phyloP scores from a whole-genome alignment of 805 yeast species.

The Wickerhamomyces queroliae region DNA sequence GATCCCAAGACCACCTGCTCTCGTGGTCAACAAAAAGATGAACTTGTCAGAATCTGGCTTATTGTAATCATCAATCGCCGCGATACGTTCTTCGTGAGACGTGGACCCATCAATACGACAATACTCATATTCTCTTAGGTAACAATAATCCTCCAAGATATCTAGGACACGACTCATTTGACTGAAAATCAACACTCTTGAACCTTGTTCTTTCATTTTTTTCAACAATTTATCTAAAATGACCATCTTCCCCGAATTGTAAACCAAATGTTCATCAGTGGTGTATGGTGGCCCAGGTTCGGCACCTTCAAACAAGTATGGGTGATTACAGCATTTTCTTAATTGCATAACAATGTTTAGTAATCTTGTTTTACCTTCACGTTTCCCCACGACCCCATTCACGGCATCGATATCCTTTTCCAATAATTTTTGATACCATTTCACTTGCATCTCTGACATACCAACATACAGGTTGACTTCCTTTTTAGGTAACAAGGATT shows the following conservation, averaged over 20 bases:
- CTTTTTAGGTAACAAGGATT: conserved; percentile 81
- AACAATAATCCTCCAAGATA: conserved; percentile 89
- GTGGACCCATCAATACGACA: conserved; percentile 94
- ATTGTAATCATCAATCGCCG: conserved; percentile 90
- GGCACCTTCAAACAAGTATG: conserved; percentile 97
- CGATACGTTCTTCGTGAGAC: conserved; percentile 85
- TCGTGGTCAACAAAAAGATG: conserved; percentile 79
- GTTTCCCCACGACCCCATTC: conserved; percentile 90
- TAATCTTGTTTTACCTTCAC: conserved; percentile 88
- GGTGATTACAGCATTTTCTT: conserved; percentile 95
- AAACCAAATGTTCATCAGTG: conserved; percentile 90
- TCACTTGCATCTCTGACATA: conserved; percentile 91
- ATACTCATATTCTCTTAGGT: conserved; percentile 74
- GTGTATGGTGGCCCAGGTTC: conserved; percentile 98
- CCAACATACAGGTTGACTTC: conserved; percentile 88
- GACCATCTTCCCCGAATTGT: conserved; percentile 85
- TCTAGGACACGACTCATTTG: conserved; percentile 91
- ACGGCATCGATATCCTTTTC: conserved; percentile 96
- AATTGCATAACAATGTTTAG: conserved; percentile 95
- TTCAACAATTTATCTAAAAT: conserved; percentile 78
- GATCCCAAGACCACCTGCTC: conserved; percentile 97
- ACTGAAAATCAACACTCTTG: conserved; percentile 85
- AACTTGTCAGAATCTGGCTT: conserved; percentile 77
- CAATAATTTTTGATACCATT: conserved; percentile 83
- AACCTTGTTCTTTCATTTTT: conserved; percentile 68